Evolutionary conservation across 2,329 filamentous ascomycete species (phyloP).

Genomic region (Myriosclerotinia curreyana): DNA sequence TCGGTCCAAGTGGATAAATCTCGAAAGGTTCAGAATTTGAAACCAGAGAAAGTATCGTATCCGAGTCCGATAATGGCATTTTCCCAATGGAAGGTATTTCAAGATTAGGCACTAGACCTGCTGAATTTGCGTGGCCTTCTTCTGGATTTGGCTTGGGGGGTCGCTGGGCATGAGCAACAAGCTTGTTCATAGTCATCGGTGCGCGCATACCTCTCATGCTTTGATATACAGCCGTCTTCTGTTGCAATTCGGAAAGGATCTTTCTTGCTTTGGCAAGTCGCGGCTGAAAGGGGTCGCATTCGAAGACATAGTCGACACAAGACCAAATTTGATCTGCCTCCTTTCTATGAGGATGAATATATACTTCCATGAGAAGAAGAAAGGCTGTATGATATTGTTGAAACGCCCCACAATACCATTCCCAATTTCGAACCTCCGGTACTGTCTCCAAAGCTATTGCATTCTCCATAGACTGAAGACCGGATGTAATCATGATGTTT

Average conservation of each 20-base stretch:
- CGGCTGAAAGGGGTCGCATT: conserved; percentile 51
- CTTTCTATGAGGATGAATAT: conserved; percentile 44
- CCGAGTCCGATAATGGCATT: neutral
- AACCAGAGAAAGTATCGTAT: conserved; percentile 5
- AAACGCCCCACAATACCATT: conserved; percentile 69
- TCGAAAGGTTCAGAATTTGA: neutral
- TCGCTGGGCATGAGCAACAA: conserved; percentile 39
- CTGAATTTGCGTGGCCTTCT: neutral
- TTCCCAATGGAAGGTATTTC: neutral
- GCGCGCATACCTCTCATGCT: conserved; percentile 56
- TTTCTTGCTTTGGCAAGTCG: conserved; percentile 57
- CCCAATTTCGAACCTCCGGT: conserved; percentile 55
- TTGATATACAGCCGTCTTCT: conserved; percentile 58
- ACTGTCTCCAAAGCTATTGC: conserved; percentile 53
- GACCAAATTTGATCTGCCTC: conserved; percentile 66
- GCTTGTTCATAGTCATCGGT: conserved; percentile 42
- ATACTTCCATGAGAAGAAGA: conserved; percentile 65
- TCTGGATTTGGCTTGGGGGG: neutral
- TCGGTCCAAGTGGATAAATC: neutral
- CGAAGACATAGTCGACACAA: conserved; percentile 67
- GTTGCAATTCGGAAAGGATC: conserved; percentile 60
- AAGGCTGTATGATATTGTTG: conserved; percentile 71
- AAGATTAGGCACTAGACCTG: neutral
- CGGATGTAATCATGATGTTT: conserved; percentile 61
- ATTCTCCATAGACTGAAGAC: conserved; percentile 52